Base-by-base conservation (phyloP, 768 basidiomycete species). In the Trametes punicea region DNA sequence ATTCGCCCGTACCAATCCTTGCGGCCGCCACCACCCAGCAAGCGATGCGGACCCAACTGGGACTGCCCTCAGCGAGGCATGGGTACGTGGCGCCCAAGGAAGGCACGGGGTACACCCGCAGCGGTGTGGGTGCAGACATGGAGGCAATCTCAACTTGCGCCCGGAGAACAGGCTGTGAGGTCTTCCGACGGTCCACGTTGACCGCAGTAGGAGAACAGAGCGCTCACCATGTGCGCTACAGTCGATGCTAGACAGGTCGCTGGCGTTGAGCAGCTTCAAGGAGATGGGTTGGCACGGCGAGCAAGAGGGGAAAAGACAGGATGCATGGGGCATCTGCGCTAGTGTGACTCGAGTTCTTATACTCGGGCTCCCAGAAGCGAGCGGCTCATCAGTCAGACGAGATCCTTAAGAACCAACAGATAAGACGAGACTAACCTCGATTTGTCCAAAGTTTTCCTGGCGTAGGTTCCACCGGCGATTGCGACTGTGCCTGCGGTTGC, bases 1-100 rank as follows among this genome's bases (percentile, higher is more conserved):
- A 34, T 20, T 49, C 26, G 56, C 57, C 63, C 65, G 54, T 59
- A 65, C 65, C 65, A 67, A 65, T 67, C 65, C 65, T 67, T 67
- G 65, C 65, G 64, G 62, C 64, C 64, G 65, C 65, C 65, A 67
- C 65, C 53, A 67, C 65, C 57, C 62, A 56, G 59, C 62, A 47
- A 29, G 56, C 58, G 55, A 39, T 45, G 59, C 51, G 38, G 2
- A 26, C 55, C 45, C 65, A 15, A 67, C 23, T 44, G 60, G 46
- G 53, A 16, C 23, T 46, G 55, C 62, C 34, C 30, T 42, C 56
- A 40, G 44, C 59, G 39, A 57, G 61, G 40, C 52, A 56, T 46
- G 56, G 57, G 65, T 67, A 48, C 47, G 64, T 67, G 64, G 62
- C 29, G 21, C 62, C 60, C 50, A 60, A 59, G 51, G 56, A 55